These are phyloP conservation scores for Thinopyrum elongatum DNA, from an alignment of 176 grass and related monocot species.

Conservation along the genomic window DNA sequence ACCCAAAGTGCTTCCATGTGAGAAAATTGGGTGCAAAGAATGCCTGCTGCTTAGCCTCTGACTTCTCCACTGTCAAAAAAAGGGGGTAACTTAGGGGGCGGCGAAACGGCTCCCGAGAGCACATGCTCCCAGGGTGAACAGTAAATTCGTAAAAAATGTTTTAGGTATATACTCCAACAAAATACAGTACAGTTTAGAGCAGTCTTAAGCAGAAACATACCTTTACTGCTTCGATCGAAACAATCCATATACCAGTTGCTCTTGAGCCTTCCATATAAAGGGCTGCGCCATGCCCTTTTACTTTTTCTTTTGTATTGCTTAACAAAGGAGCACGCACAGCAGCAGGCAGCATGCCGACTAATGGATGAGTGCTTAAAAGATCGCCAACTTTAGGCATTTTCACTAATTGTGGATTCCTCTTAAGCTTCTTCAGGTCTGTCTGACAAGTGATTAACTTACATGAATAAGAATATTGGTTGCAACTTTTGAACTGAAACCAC, in stretches of 20 bases:
- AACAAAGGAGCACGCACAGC: conserved; percentile 49
- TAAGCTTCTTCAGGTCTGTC: conserved; percentile 85
- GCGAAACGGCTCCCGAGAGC: background rate
- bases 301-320: conserved; percentile 61
- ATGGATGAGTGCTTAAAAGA: conserved; percentile 67
- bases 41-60: conserved; percentile 62
- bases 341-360: conserved; percentile 68
- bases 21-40: conserved; percentile 76
- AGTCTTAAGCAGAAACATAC: conserved; percentile 27
- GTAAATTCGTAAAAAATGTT: background rate
- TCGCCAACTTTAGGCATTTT: conserved; percentile 87
- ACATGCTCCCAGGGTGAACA: background rate
- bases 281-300: conserved; percentile 48
- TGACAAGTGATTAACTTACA: conserved; percentile 45
- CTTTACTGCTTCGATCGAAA: conserved; percentile 79
- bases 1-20: conserved; percentile 80
- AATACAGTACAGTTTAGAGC: background rate
- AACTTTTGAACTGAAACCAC: background rate
- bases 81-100: background rate
- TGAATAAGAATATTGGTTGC: conserved; percentile 17
- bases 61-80: conserved; percentile 67
- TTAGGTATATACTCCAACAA: background rate
- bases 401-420: conserved; percentile 82
- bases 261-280: conserved; percentile 81
- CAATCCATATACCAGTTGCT: conserved; percentile 76